phyloP scores from a whole-genome alignment of 345 rosid genomes.

The Salix arbutifolia region DNA sequence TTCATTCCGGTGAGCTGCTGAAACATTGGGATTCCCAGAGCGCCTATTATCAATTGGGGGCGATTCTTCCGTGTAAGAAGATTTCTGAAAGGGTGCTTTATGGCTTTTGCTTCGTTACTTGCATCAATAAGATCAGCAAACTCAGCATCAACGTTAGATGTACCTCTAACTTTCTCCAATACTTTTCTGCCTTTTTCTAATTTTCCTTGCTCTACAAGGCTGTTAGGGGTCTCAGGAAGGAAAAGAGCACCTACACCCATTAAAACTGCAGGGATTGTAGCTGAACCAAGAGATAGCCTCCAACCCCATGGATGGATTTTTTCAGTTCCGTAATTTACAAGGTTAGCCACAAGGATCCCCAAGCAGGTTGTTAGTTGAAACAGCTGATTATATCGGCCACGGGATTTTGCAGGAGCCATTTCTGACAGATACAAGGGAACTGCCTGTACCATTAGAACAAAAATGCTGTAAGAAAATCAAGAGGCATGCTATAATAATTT shows the following conservation, averaged over 20 bases:
- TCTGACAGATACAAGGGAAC: conserved; percentile 19
- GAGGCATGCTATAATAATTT: not conserved
- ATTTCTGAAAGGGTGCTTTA: conserved; percentile 70
- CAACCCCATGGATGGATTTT: conserved; percentile 64
- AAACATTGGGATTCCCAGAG: conserved; percentile 70
- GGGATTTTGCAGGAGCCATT: conserved; percentile 19
- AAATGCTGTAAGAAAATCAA: not conserved
- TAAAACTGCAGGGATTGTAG: conserved; percentile 53
- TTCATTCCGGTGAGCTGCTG: conserved; percentile 86
- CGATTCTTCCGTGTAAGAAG: conserved; percentile 55
- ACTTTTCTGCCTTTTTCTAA: conserved; percentile 56
- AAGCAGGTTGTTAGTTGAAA: conserved; percentile 21
- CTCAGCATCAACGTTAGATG: conserved; percentile 62
- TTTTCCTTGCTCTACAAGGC: conserved; percentile 76
- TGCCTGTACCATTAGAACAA: conserved; percentile 3
- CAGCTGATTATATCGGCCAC: conserved; percentile 13
- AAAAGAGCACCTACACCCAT: conserved; percentile 68
- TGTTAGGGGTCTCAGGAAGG: conserved; percentile 77
- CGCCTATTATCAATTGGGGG: conserved; percentile 70
- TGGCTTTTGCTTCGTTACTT: conserved; percentile 55
- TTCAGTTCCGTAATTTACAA: conserved; percentile 17
- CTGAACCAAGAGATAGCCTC: conserved; percentile 75
- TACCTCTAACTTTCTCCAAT: conserved; percentile 64
- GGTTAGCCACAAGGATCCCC: conserved; percentile 17
- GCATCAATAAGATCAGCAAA: conserved; percentile 73